These are phyloP conservation scores for Clarireedia homoeocarpa DNA, from an alignment of 2,329 filamentous ascomycete species.

Conservation along the genomic window DNA sequence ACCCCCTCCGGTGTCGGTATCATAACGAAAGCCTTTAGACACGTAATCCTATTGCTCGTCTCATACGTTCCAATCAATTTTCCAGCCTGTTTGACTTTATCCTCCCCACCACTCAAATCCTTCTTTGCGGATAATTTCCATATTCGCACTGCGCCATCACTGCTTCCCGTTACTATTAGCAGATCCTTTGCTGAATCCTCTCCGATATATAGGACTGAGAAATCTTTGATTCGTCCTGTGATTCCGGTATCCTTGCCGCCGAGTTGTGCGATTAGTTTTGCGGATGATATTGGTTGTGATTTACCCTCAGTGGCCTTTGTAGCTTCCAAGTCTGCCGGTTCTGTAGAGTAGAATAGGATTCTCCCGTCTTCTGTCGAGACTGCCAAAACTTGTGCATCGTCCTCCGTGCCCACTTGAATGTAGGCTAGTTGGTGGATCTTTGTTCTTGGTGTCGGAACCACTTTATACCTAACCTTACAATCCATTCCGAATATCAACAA, in stretches of 20 bases:
- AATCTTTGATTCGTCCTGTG: slow-evolving; percentile 82
- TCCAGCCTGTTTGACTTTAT: slow-evolving; percentile 26
- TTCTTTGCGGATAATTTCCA: slow-evolving; percentile 52
- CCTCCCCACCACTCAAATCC: slow-evolving; percentile 28
- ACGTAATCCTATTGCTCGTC: slow-evolving; percentile 84
- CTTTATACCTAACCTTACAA: slow-evolving; percentile 68
- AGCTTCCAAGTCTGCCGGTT: slow-evolving; percentile 36
- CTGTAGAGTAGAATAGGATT: slow-evolving; percentile 74
- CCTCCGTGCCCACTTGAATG: slow-evolving; percentile 43
- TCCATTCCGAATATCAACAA: slow-evolving; percentile 82
- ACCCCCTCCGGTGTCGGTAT: slow-evolving; percentile 54
- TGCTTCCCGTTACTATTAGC: slow-evolving; percentile 67
- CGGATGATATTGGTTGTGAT: slow-evolving; percentile 45
- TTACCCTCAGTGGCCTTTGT: slow-evolving; percentile 29
- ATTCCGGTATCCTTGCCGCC: slow-evolving; percentile 65
- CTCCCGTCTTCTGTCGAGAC: slow-evolving; percentile 87
- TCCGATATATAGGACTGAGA: slow-evolving; percentile 47
- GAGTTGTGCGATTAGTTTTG: slow-evolving; percentile 65
- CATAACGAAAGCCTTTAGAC: slow-evolving; percentile 81
- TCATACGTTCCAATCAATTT: slow-evolving; percentile 70
- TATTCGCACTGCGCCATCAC: slow-evolving; percentile 75
- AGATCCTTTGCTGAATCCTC: slow-evolving; percentile 34
- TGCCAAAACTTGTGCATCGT: slow-evolving; percentile 53
- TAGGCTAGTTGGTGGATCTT: slow-evolving; percentile 84
- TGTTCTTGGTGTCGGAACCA: slow-evolving; percentile 57